Base-by-base conservation (phyloP, 805 yeast genomes). In the Tetrapisispora phaffii region DNA sequence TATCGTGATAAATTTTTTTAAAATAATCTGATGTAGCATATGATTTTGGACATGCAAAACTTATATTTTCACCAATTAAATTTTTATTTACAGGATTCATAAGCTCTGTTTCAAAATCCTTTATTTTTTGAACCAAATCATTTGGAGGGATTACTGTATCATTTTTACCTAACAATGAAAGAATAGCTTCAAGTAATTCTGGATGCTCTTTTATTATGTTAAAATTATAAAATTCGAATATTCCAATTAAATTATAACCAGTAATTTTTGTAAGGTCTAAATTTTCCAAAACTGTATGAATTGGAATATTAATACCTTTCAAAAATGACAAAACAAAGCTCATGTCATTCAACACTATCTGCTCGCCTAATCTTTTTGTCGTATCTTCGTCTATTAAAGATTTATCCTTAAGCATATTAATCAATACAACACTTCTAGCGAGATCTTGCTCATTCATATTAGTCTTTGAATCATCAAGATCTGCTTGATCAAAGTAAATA, bases 401-500 rank as follows among this genome's bases (percentile, higher is more conserved):
- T 21, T 43, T 51, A 13, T 50, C 45, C 5, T 43, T 34, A 28
- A 66, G 28, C 17, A 50, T 50, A 13, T 54, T 44, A 24, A 62
- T 22, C 6, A 66, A 15, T n/a, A 42, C 21, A 16, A 56, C 41
- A 10, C 60, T 47, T 34, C 55, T 59, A 2, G 54, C 44, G 8
- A 66, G 43, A 15, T 56, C 58, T 2, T 34, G 39, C 0, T 52
- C 47, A 15, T 47, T 44, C 24, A 63, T 37, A 1, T 36, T 42
- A 10, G 48, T 42, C 38, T 60, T 59, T 0, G 62, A 68, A 21
- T 67, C 72, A 9, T 59, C 58, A 1, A 54, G 41, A 36, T 69
- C 72, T 20, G 53, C 56, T 2, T 53, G 52, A 46, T 71, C 76
- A 12, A 73, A 73, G 24, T 54, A 37, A 1, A 73, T 51, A 6